Percentiles rank a stretch among this genome's conserved stretches.
Evolutionary conservation across 306 rosid species (phyloP).

Genomic region (Trichosanthes truncata): DNA sequence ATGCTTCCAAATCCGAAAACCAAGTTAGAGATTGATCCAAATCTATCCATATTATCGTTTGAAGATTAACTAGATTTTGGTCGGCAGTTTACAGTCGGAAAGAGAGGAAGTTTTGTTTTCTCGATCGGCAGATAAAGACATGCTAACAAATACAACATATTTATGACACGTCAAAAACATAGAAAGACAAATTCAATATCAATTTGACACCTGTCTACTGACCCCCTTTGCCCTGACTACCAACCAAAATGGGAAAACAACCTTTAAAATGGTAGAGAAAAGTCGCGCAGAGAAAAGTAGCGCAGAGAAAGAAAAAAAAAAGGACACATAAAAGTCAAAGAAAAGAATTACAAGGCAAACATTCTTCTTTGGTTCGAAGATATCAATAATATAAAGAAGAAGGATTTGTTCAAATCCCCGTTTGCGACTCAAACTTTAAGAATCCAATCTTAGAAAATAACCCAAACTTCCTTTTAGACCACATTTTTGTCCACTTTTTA

Average conservation of each 20-base stretch:
- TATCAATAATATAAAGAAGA: not conserved
- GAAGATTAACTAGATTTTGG: not conserved
- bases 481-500: not conserved
- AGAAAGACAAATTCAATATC: not conserved
- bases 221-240: not conserved
- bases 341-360: not conserved
- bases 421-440: not conserved
- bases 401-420: not conserved
- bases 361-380: not conserved
- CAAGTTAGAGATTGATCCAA: not conserved
- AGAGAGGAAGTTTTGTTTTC: not conserved
- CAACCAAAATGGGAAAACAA: constrained; percentile 2
- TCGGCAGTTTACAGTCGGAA: constrained; percentile 5
- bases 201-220: not conserved
- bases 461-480: not conserved
- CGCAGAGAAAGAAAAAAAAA: not conserved
- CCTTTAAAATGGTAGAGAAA: not conserved
- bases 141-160: not conserved
- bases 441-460: not conserved
- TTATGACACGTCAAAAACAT: not conserved
- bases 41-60: not conserved
- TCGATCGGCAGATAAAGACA: not conserved
- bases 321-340: not conserved
- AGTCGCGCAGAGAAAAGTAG: not conserved
- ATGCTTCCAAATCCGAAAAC: not conserved